These are phyloP conservation scores for Sporothrix euskadiensis DNA, from an alignment of 2,329 filamentous ascomycete species.

Conservation along the genomic window DNA sequence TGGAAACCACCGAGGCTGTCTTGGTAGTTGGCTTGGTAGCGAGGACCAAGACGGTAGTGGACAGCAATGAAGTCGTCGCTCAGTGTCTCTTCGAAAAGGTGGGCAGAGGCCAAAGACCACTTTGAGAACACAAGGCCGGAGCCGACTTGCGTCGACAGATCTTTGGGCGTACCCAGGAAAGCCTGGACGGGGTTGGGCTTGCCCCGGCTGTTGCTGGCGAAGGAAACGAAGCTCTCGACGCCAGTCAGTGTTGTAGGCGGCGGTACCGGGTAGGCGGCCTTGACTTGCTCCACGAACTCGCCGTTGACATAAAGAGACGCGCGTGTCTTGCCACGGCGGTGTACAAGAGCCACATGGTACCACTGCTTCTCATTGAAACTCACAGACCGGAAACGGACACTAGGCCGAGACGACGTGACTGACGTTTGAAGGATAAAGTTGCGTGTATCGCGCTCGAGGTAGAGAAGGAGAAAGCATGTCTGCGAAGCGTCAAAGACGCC, in stretches of 20 bases:
- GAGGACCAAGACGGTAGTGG: conserved; percentile 82
- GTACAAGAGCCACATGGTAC: conserved; percentile 92
- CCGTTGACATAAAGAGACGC: conserved; percentile 90
- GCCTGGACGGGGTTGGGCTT: conserved; percentile 76
- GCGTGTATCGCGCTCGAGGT: conserved; percentile 87
- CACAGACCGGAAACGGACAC: conserved; percentile 86
- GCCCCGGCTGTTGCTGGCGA: conserved; percentile 53
- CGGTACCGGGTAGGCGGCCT: conserved; percentile 79
- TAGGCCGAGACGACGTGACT: conserved; percentile 79
- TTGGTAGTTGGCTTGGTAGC: conserved; percentile 95
- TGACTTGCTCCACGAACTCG: conserved; percentile 89
- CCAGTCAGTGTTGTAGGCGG: conserved; percentile 64
- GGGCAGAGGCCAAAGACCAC: conserved; percentile 88
- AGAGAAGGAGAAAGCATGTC: conserved; percentile 89
- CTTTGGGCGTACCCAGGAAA: conserved; percentile 88
- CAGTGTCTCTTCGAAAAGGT: conserved; percentile 82
- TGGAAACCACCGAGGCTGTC: conserved; percentile 95
- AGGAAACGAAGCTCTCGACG: conserved; percentile 69
- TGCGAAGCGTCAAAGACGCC: conserved; percentile 90
- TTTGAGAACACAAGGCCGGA: conserved; percentile 71
- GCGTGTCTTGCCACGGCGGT: conserved; percentile 75
- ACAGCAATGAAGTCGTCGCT: conserved; percentile 93
- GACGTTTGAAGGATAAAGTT: conserved; percentile 97
- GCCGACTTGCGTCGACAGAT: conserved; percentile 75
- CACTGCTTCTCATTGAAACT: conserved; percentile 74